Percentiles rank a stretch among this genome's conserved stretches.
These are phyloP conservation scores for Micractinium sp. DNA, from an alignment of 139 green algal genomes.

Conservation along the genomic window DNA sequence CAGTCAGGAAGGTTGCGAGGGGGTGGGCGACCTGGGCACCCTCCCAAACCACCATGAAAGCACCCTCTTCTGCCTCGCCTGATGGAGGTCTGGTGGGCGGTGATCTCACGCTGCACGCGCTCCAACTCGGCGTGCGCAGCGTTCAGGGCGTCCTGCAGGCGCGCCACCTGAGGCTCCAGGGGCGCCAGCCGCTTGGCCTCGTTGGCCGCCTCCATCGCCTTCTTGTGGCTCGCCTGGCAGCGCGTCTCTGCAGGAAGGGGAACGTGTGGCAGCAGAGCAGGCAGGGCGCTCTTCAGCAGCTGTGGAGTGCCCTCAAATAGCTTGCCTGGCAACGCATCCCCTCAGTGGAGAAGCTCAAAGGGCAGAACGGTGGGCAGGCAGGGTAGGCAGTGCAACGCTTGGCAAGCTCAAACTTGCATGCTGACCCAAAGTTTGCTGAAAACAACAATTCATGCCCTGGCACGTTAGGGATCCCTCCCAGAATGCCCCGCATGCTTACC, in stretches of 20 bases:
- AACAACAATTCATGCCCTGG: too few relatives aligned
- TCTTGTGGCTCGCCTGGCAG: constrained; percentile 6
- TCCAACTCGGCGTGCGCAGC: constrained; percentile 19
- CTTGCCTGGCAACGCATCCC: not conserved
- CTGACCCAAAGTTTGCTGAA: too few relatives aligned
- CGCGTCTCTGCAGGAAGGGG: not conserved
- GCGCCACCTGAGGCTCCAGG: not conserved
- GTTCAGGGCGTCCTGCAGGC: not conserved
- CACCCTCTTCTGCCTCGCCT: not conserved
- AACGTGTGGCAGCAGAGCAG: too few relatives aligned
- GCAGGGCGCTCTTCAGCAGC: too few relatives aligned
- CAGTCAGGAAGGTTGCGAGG: not conserved
- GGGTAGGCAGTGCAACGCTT: too few relatives aligned
- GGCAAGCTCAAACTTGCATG: too few relatives aligned
- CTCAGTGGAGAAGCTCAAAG: not conserved
- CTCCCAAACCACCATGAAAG: not conserved
- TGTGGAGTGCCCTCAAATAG: too few relatives aligned
- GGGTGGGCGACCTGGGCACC: not conserved
- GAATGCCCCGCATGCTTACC: too few relatives aligned
- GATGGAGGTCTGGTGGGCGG: constrained; percentile 32
- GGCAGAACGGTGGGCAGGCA: too few relatives aligned
- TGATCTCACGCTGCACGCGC: constrained; percentile 15
- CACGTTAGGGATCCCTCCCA: too few relatives aligned
- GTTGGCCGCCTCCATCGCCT: constrained; percentile 11
- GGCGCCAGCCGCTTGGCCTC: constrained; percentile 28